Conservation (phyloP, 768 basidiomycete genomes). For the Mycena crocata region DNA sequence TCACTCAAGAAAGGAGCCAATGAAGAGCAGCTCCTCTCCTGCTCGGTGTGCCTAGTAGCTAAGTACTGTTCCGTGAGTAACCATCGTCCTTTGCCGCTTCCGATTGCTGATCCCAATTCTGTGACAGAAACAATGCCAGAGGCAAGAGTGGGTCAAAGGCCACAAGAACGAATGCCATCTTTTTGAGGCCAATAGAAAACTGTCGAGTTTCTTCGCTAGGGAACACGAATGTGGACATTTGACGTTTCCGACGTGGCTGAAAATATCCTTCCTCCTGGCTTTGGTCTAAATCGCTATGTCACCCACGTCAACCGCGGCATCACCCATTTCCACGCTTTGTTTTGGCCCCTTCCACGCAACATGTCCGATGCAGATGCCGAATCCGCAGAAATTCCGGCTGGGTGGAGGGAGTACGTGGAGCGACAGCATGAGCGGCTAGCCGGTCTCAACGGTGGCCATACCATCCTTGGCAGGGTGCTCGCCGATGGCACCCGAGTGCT, state of each 20-base stretch:
- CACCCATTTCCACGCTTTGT: neutral
- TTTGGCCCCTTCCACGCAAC: neutral
- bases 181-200: too few relatives aligned
- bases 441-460: neutral
- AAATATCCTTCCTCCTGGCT: neutral
- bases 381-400: neutral
- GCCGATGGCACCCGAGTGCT: neutral
- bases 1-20: too few relatives aligned
- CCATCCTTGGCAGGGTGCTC: neutral
- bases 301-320: neutral
- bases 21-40: too few relatives aligned
- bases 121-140: too few relatives aligned
- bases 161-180: too few relatives aligned
- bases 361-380: neutral
- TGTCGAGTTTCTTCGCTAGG: too few relatives aligned
- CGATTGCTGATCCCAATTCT: too few relatives aligned
- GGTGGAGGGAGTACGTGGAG: neutral
- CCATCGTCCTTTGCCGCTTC: too few relatives aligned
- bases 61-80: too few relatives aligned
- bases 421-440: neutral
- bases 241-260: neutral
- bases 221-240: too few relatives aligned
- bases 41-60: too few relatives aligned
- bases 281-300: neutral
- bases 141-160: too few relatives aligned